Percentiles rank a stretch among this genome's conserved stretches.
These are phyloP conservation scores for Cryptomeria japonica DNA, from an alignment of 75 land plant genomes.

Conservation along the genomic window DNA sequence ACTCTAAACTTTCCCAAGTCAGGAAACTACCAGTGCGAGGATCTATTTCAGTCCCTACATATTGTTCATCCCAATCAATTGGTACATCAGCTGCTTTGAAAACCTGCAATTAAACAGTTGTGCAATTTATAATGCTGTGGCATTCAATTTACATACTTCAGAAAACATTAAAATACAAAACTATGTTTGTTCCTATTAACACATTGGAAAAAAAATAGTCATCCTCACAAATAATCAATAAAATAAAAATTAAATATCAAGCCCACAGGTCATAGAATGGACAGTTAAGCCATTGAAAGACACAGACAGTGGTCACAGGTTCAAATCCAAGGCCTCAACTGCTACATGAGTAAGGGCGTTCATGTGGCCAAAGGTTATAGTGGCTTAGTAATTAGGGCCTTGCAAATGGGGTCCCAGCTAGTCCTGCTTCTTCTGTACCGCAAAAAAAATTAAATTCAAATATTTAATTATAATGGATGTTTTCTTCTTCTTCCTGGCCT, in stretches of 20 bases:
- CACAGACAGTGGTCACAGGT: no score
- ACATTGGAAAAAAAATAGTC: not conserved
- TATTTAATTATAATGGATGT: not conserved
- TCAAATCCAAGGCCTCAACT: no score
- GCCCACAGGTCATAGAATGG: no score
- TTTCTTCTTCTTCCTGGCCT: not conserved
- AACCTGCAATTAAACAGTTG: conserved; percentile 31
- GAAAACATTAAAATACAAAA: not conserved
- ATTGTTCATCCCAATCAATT: conserved; percentile 95
- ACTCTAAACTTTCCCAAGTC: conserved; percentile 97
- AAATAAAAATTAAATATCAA: conserved; percentile 2
- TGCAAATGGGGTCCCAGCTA: no score
- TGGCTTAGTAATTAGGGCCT: no score
- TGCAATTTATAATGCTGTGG: not conserved
- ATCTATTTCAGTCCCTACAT: conserved; percentile 72
- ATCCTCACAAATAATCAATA: not conserved
- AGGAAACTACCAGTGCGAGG: conserved; percentile 90
- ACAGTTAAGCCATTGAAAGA: no score
- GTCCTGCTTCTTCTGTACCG: no score
- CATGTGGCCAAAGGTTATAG: no score
- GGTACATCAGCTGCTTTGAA: conserved; percentile 64
- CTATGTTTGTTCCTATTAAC: not conserved
- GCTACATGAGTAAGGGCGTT: no score
- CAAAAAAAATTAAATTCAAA: no score
- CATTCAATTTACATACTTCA: not conserved